Evolutionary conservation across 139 green algal species (phyloP), one percentile per base, ranked within the genome.

Genomic region (Choricystis sp.): DNA sequence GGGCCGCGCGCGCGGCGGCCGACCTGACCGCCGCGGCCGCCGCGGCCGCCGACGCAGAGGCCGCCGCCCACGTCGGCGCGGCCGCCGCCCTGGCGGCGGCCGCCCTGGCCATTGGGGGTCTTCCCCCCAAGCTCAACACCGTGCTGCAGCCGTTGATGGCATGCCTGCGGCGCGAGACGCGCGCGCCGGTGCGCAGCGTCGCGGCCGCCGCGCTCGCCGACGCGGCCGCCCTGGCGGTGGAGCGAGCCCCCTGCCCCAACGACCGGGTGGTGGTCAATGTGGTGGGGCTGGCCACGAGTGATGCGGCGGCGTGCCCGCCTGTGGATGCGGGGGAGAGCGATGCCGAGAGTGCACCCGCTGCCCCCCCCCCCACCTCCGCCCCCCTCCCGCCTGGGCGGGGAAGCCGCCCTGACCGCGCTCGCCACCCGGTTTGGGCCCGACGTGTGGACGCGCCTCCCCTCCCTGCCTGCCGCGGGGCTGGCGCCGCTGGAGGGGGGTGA

Each of bases 71-170:
- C 60, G 61, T 75, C 19, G 66, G 63, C 24, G 65, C 71, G 3
- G 62, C 70, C 3, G 77, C 82, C 1, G 66, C 69, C 0, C 62
- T 84, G 59, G 91, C 90, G 0, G 74, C 76, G 19, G 80, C 81
- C 3, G 73, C 79, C 5, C 76, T 90, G 28, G 65, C 72, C 19
- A 56, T 65, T 55, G 75, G 77, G 2, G 29, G 58, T 20, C 69
- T 96, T 55, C 91, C 87, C 0, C 29, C 73, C 55, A 96, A 95
- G 77, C 77, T 98, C 28, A 98, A 96, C 81, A 65, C 67, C 2
- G 49, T 97, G 52, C 84, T 97, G 26, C 88, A 96, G 67, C 90
- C 90, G 24, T 77, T 98, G 9, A 95, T 98, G 84, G 80, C 70
- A 0, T 71, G 71, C 19, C 57, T 96, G 24, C 76, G 88, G 3